Conservation (phyloP, 2,329 filamentous ascomycete genomes). For the Arthrobotrys pseudoclavata region DNA sequence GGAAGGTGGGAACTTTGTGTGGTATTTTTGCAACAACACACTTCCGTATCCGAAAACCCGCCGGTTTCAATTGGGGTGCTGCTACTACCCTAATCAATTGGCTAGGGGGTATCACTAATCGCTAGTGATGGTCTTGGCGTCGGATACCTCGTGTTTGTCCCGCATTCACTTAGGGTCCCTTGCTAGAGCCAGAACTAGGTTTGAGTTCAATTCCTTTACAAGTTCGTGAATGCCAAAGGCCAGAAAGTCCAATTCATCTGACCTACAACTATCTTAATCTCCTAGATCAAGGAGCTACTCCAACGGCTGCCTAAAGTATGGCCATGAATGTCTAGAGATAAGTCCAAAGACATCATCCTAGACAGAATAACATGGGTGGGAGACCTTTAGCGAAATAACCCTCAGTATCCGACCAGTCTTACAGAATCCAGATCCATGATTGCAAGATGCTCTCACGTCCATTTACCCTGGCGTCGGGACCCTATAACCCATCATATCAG, state of each 20-base stretch:
- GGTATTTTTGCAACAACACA: constrained; percentile 27
- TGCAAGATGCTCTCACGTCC: neutral
- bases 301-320: constrained; percentile 29
- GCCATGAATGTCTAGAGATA: neutral
- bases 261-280: constrained; percentile 4
- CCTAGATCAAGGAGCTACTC: constrained; percentile 18
- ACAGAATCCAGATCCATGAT: constrained; percentile 44
- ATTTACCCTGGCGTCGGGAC: constrained; percentile 36
- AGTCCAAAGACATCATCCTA: constrained; percentile 2
- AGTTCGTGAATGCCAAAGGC: neutral
- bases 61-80: neutral
- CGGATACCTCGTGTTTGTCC: constrained; percentile 10
- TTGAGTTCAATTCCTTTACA: neutral
- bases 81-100: neutral
- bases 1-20: constrained; percentile 22
- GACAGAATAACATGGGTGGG: constrained; percentile 12
- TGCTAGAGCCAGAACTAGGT: neutral
- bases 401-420: neutral
- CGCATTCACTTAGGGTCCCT: constrained; percentile 12
- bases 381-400: constrained; percentile 15
- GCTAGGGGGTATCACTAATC: constrained; percentile 18
- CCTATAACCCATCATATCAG: neutral
- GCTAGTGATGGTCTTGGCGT: neutral
- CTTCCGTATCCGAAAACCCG: neutral
- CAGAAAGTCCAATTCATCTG: constrained; percentile 12